phyloP scores from a whole-genome alignment of 306 rosid species.

The Crotalaria pallida region DNA sequence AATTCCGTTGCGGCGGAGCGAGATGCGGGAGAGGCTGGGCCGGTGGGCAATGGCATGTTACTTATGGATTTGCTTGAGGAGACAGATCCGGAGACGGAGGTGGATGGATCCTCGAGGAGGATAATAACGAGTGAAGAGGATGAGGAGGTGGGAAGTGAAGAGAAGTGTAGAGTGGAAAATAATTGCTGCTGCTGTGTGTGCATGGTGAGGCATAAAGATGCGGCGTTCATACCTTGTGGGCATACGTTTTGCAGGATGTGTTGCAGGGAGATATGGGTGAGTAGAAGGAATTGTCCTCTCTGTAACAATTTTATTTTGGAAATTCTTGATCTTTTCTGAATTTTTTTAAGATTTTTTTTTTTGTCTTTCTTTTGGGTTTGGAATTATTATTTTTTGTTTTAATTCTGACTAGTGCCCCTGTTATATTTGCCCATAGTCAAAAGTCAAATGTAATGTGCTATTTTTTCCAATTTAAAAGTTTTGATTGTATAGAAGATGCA shows the following conservation, averaged over 20 bases:
- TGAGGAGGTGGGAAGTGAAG: background rate
- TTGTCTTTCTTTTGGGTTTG: background rate
- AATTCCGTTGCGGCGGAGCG: too few relatives aligned
- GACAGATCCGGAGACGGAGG: slow-evolving; percentile 53
- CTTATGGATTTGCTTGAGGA: slow-evolving; percentile 87
- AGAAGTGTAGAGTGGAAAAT: slow-evolving; percentile 17
- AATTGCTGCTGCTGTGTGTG: slow-evolving; percentile 93
- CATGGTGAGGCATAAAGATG: slow-evolving; percentile 84
- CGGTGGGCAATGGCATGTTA: slow-evolving; percentile 62
- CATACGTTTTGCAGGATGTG: slow-evolving; percentile 88
- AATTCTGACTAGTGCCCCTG: too few relatives aligned
- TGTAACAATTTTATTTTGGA: slow-evolving; percentile 77
- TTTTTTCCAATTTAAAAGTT: too few relatives aligned
- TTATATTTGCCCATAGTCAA: too few relatives aligned
- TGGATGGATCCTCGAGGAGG: slow-evolving; percentile 31
- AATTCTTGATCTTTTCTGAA: slow-evolving; percentile 79
- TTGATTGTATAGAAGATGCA: too few relatives aligned
- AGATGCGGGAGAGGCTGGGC: slow-evolving; percentile 18
- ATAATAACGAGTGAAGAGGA: slow-evolving; percentile 25
- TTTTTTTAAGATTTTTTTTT: background rate
- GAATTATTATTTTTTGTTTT: background rate
- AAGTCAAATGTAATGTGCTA: too few relatives aligned
- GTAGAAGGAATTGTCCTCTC: slow-evolving; percentile 81
- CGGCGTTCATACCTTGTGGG: slow-evolving; percentile 79
- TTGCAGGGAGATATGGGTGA: slow-evolving; percentile 72